Percentiles rank a stretch among this genome's conserved stretches.
These are phyloP conservation scores for Solanum dulcamara DNA, from an alignment of 257 asterid species.

Conservation along the genomic window DNA sequence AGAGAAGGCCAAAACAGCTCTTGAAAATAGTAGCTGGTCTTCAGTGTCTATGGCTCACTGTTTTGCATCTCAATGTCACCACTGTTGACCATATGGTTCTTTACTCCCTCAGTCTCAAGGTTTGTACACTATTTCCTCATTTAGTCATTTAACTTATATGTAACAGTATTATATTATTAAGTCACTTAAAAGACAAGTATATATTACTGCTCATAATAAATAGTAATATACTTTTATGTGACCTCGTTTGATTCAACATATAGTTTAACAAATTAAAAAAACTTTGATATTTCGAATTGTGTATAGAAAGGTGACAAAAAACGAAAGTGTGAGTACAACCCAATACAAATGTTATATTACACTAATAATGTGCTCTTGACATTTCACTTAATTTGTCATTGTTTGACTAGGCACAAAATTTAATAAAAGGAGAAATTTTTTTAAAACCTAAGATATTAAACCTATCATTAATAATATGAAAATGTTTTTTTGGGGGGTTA, in stretches of 20 bases:
- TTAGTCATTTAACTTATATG: neutral
- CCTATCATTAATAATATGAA: too few relatives aligned
- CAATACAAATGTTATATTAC: neutral
- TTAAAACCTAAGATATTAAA: neutral
- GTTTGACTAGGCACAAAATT: neutral
- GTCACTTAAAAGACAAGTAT: neutral
- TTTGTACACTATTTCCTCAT: neutral
- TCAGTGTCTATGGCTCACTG: conserved; percentile 30
- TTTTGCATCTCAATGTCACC: conserved; percentile 34
- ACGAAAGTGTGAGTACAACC: neutral
- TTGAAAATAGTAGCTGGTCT: conserved; percentile 29
- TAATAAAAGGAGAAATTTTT: neutral
- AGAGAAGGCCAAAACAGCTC: conserved; percentile 32
- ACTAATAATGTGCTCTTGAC: neutral
- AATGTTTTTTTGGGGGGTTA: too few relatives aligned
- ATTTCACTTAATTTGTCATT: neutral
- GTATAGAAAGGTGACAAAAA: neutral
- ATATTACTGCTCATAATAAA: neutral
- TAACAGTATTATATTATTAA: rapidly evolving
- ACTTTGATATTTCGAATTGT: too few relatives aligned
- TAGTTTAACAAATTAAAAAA: neutral
- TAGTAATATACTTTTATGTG: neutral
- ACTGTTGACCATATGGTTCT: conserved; percentile 30
- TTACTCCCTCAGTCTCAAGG: conserved; percentile 34
- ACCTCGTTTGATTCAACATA: neutral